phyloP scores from a whole-genome alignment of 768 basidiomycete species.

The Tricholoma saponaceum region DNA sequence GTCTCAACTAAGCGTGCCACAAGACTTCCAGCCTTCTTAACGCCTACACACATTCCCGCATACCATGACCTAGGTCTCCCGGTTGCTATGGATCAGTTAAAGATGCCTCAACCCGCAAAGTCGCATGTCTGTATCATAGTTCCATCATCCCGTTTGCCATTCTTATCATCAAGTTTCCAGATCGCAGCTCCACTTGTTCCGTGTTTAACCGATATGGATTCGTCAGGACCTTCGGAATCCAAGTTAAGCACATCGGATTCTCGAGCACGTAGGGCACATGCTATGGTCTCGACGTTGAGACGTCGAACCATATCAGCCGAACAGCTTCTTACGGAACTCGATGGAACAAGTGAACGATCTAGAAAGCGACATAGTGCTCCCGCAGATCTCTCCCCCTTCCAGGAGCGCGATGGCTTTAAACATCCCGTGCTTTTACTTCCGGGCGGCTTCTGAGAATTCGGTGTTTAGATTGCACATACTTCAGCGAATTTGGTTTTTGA shows the following conservation, averaged over 20 bases:
- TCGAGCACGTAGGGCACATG: slow-evolving; percentile 52
- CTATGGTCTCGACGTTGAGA: slow-evolving; percentile 63
- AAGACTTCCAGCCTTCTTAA: slow-evolving; percentile 32
- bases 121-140: slow-evolving; percentile 4
- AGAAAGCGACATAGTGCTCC: slow-evolving; percentile 58
- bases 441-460: slow-evolving; percentile 47
- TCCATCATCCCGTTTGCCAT: slow-evolving; percentile 23
- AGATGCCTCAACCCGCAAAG: slow-evolving; percentile 32
- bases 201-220: slow-evolving; percentile 36
- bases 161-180: slow-evolving; percentile 38
- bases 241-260: slow-evolving; percentile 49
- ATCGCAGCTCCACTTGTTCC: slow-evolving; percentile 48
- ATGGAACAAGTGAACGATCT: slow-evolving; percentile 25
- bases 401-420: slow-evolving; percentile 50
- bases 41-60: slow-evolving; percentile 16
- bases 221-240: slow-evolving; percentile 46
- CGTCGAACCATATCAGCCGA: slow-evolving; percentile 49
- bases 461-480: slow-evolving; percentile 21
- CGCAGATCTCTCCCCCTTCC: slow-evolving; percentile 47
- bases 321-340: slow-evolving; percentile 9
- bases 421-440: slow-evolving; percentile 56
- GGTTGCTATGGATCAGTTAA: slow-evolving; percentile 37
- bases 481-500: not conserved
- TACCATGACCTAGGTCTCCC: slow-evolving; percentile 14
- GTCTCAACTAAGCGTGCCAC: slow-evolving; percentile 12